Base-by-base conservation (phyloP, 129 eudicot genomes). In the Apium graveolens region DNA sequence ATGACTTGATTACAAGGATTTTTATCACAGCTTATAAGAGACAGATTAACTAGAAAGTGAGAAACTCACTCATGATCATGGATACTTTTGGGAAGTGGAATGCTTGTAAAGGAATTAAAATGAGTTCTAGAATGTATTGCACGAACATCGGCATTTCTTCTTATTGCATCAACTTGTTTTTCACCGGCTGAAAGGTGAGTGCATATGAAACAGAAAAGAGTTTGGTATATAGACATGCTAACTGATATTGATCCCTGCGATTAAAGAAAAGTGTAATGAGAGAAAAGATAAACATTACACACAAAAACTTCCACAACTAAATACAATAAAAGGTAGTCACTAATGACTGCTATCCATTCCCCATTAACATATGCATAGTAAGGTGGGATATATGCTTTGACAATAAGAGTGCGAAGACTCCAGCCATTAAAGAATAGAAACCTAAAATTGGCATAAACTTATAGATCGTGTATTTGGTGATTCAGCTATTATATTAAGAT, bases 141-240 rank as follows among this genome's bases (percentile, higher is more conserved):
- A 62, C 84, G 90, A 57, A 96, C 99, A 79, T 92, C 99, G 3
- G 93, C 91, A 63, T 90, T 96, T 85, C 99, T 85, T 88, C 89
- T 96, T 34, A 78, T 45, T 76, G 81, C 83, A 77, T 96, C 97
- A 3, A 81, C 85, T 20, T 96, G 97, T 74, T 70, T 90, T 84
- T 96, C 99, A 37, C 99, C 99, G 12, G 99, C 88, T 72, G 97
- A 89, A 13, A 96, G 89, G 78, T 96, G 99, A 79, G 88, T 87
- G 78, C 99, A 96, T 65, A 96, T 80, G 78, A 96, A 96, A 82
- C 97, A 96, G 82, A 88, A 89, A 44, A 89, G 89, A 11, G 99
- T 92, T 81, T 96, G 99, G 81, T 96, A 88, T 81, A 96, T 84
- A 39, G 97, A 92, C 99, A 96, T 92, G 86, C 99, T 92, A 57